Evolutionary conservation across 176 grass and related monocot species (phyloP).

Genomic region (Paspalum vaginatum): DNA sequence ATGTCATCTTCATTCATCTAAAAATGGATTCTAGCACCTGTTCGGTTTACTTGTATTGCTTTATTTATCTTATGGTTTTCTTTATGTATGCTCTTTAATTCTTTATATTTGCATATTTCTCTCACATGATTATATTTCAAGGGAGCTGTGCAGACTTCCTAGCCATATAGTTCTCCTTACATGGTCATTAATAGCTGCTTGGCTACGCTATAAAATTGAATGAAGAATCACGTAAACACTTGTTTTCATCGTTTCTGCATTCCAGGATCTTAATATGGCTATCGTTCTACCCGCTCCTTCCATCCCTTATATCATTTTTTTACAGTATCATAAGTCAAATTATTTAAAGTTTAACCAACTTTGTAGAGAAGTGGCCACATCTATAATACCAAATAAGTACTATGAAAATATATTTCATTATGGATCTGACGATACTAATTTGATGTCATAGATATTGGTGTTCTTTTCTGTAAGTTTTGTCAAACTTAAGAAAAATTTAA

Average conservation of each 20-base stretch:
- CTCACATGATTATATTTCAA: background rate
- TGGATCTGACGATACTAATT: too few relatives aligned
- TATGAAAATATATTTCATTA: too few relatives aligned
- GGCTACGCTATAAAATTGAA: background rate
- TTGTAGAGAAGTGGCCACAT: too few relatives aligned
- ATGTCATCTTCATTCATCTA: background rate
- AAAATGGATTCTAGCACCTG: background rate
- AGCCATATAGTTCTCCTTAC: background rate
- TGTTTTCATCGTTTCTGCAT: background rate
- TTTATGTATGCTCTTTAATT: background rate
- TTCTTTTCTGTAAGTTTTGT: too few relatives aligned
- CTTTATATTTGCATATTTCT: background rate
- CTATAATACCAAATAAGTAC: too few relatives aligned
- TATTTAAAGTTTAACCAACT: too few relatives aligned
- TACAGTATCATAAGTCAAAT: too few relatives aligned
- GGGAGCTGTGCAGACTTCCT: background rate
- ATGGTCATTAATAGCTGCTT: background rate
- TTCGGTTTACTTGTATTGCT: constrained; percentile 20
- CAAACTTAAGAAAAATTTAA: too few relatives aligned
- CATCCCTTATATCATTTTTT: too few relatives aligned
- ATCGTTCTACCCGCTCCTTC: background rate
- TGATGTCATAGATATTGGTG: too few relatives aligned
- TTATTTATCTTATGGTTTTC: constrained; percentile 2
- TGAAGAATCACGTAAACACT: background rate
- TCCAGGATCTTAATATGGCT: background rate